Evolutionary conservation across 371 early-diverging fungal species (phyloP), one percentile per base, ranked within the genome.

Genomic region (Sanchytrium tribonematis): DNA sequence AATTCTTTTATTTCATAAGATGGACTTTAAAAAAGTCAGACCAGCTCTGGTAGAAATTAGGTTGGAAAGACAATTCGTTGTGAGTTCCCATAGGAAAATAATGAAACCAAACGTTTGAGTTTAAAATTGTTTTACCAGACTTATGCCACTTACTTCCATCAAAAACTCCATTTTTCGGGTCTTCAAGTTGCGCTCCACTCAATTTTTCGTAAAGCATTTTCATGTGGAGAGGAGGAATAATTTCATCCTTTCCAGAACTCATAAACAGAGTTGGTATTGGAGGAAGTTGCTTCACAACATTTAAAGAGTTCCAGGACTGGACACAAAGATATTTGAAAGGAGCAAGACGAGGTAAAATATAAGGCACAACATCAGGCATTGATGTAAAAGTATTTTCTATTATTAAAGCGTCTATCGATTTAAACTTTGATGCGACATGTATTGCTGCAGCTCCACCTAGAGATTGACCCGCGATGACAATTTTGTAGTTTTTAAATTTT

Each of bases 401-500:
- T 68, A 95, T 87, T 28, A 94, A 70, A 17, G 85, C 96, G 5
- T 84, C 78, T 69, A 96, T 82, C 83, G 72, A 89, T 87, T 66
- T 85, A 80, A 5, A 86, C 80, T 12, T 84, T 86, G 75, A 29
- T 16, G 77, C 78, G 68, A 88, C 75, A 74, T 93, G 84, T 73
- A 94, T 88, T 1, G 95, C 90, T 5, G 93, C 95, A 1, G 97
- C 97, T n/a, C 96, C 97, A 66, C 97, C 97, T 70, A 96, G 86
- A 17, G 90, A 90, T 76, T 96, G 96, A 0, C 97, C 97, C 76
- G 86, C 95, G 0, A 89, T 83, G 30, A 94, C 78, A 29, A 96
- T 75, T 70, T 84, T 84, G 0, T 88, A 84, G 70, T 87, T 74
- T 67, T 80, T 82, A 0, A 90, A 75, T 27, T 86, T n/a, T n/a